Evolutionary conservation across 139 green algal genomes (phyloP).

Genomic region (Coelastrella sp.): DNA sequence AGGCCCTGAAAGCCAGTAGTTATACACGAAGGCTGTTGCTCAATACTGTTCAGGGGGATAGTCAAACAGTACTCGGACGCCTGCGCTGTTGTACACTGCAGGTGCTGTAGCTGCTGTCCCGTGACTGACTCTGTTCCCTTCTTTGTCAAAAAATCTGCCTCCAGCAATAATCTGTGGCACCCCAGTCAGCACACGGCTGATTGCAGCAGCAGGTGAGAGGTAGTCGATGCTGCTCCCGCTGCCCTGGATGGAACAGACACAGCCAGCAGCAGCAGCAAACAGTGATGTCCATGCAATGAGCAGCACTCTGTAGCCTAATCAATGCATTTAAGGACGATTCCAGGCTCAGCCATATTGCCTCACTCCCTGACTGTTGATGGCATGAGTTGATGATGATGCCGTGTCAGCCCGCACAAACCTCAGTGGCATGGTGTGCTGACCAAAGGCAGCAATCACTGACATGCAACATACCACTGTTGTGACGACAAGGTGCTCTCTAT

Average conservation of each 20-base stretch:
- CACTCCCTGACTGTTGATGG: too few relatives aligned
- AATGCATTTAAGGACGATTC: too few relatives aligned
- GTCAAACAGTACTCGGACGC: slow-evolving; percentile 29
- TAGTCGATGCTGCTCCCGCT: slow-evolving; percentile 62
- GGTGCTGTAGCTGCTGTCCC: slow-evolving; percentile 32
- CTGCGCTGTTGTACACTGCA: slow-evolving; percentile 6
- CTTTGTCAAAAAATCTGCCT: slow-evolving; percentile 76
- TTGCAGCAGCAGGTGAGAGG: slow-evolving; percentile 57
- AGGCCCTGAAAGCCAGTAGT: too few relatives aligned
- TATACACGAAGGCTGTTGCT: too few relatives aligned
- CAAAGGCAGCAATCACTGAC: too few relatives aligned
- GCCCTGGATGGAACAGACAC: slow-evolving; percentile 10
- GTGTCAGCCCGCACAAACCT: too few relatives aligned
- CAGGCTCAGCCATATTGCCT: too few relatives aligned
- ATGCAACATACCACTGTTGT: too few relatives aligned
- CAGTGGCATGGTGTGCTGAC: too few relatives aligned
- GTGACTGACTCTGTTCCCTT: slow-evolving; percentile 59
- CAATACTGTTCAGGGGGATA: slow-evolving; percentile 29
- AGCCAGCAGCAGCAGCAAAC: background rate
- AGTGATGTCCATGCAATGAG: background rate
- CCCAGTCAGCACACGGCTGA: slow-evolving; percentile 52
- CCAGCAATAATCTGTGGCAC: slow-evolving; percentile 70
- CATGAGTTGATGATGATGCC: too few relatives aligned
- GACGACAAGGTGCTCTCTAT: too few relatives aligned
- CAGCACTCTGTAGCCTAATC: background rate